Conservation (phyloP, 2,329 filamentous ascomycete genomes). For the Ramichloridium luteum region DNA sequence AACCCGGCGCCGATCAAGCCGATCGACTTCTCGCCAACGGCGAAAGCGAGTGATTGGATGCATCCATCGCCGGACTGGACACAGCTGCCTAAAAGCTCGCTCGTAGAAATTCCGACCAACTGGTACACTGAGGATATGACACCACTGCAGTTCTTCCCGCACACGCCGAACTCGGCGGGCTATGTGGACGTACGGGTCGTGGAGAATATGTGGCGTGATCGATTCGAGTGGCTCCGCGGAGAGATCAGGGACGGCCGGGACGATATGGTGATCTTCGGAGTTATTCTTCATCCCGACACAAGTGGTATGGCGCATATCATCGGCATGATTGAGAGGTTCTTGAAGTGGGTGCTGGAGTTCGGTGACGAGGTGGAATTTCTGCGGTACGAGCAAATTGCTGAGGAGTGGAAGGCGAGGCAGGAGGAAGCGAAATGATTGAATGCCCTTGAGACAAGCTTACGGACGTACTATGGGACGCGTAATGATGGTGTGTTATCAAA, state of each 20-base stretch:
- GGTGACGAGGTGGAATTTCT: constrained; percentile 36
- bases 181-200: constrained; percentile 46
- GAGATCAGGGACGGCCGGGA: constrained; percentile 26
- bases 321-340: constrained; percentile 43
- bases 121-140: constrained; percentile 44
- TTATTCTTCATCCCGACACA: constrained; percentile 47
- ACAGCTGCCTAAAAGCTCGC: constrained; percentile 18
- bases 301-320: constrained; percentile 50
- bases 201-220: constrained; percentile 50
- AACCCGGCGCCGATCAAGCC: constrained; percentile 28
- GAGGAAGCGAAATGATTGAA: constrained; percentile 19
- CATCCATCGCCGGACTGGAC: constrained; percentile 26
- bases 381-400: constrained; percentile 33
- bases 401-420: constrained; percentile 18
- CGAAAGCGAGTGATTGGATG: constrained; percentile 35
- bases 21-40: constrained; percentile 29
- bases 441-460: no score
- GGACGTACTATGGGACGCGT: no score
- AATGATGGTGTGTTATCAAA: no score
- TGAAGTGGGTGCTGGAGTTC: constrained; percentile 38
- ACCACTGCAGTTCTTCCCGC: constrained; percentile 36
- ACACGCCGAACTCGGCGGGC: constrained; percentile 41
- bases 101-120: constrained; percentile 39
- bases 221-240: constrained; percentile 41
- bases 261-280: constrained; percentile 35